phyloP scores from a whole-genome alignment of 2,329 filamentous ascomycete genomes.

The Niveomyces coronatus region DNA sequence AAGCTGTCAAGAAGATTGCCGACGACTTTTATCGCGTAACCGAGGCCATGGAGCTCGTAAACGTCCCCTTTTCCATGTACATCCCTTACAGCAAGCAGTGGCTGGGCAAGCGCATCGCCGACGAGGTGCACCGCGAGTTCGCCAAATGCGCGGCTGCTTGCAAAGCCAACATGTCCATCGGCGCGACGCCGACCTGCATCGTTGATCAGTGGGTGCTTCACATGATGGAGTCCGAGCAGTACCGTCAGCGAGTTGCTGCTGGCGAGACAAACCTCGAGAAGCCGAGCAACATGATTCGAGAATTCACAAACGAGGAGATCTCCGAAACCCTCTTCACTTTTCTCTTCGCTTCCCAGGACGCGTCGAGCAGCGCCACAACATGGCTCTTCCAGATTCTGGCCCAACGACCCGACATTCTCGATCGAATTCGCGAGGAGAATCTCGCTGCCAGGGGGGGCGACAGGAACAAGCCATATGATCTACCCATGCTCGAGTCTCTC shows the following conservation, averaged over 20 bases:
- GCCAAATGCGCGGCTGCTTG: conserved; percentile 60
- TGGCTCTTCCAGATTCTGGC: conserved; percentile 43
- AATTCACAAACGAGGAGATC: conserved; percentile 40
- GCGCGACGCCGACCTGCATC: conserved; percentile 59
- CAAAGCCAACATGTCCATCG: conserved; percentile 60
- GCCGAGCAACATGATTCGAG: conserved; percentile 36
- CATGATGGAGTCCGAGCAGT: conserved; percentile 62
- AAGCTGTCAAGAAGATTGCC: conserved; percentile 61
- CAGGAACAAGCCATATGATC: conserved; percentile 26
- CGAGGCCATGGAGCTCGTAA: conserved; percentile 69
- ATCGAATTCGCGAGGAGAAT: conserved; percentile 36
- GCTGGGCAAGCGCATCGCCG: conserved; percentile 65
- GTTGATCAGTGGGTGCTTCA: conserved; percentile 67
- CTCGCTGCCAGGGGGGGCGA: conserved; percentile 33
- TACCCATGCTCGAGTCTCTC: conserved; percentile 37
- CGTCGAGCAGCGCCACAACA: conserved; percentile 41
- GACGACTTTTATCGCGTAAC: conserved; percentile 73
- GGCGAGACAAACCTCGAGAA: conserved; percentile 36
- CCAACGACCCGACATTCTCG: conserved; percentile 37
- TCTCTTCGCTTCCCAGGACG: conserved; percentile 43
- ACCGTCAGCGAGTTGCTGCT: conserved; percentile 52
- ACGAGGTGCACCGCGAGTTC: conserved; percentile 62
- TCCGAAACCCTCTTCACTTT: conserved; percentile 42
- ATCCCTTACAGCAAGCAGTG: conserved; percentile 67
- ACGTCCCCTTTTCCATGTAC: conserved; percentile 60